Evolutionary conservation across 1,284 basidiomycete species (phyloP).

Genomic region (Omphalotus olearius): DNA sequence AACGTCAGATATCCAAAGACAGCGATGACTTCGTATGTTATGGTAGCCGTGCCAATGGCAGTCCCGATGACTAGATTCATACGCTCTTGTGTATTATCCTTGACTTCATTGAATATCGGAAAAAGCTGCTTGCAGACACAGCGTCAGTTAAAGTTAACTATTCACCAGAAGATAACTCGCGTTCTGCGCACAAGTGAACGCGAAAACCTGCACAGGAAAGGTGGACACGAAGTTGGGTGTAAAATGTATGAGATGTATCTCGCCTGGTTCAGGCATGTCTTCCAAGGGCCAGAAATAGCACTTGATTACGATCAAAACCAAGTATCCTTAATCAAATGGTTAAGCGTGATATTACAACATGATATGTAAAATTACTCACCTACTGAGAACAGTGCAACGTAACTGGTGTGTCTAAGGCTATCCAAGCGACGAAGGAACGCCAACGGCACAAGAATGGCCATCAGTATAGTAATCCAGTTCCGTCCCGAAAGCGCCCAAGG

Average conservation of each 20-base stretch:
- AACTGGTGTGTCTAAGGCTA: conserved; percentile 80
- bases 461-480: conserved; percentile 82
- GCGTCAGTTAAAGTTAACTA: conserved; percentile 6
- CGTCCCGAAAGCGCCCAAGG: conserved; percentile 73
- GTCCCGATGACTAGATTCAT: conserved; percentile 87
- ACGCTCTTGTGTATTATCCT: conserved; percentile 72
- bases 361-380: conserved; percentile 40
- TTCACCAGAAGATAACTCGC: conserved; percentile 38
- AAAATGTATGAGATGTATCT: conserved; percentile 65
- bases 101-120: conserved; percentile 92
- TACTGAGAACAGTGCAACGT: conserved; percentile 83
- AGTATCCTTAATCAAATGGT: conserved; percentile 47
- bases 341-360: conserved; percentile 8
- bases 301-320: conserved; percentile 68
- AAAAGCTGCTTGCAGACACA: conserved; percentile 57
- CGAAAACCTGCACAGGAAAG: conserved; percentile 95
- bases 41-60: conserved; percentile 77
- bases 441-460: conserved; percentile 84
- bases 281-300: conserved; percentile 73
- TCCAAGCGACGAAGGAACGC: conserved; percentile 85
- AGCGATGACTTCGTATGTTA: conserved; percentile 82
- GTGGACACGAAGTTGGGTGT: conserved; percentile 80
- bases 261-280: conserved; percentile 56
- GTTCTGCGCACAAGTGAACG: conserved; percentile 90
- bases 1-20: conserved; percentile 95